Evolutionary conservation across 257 asterid genomes (phyloP), one percentile per base, ranked within the genome.

Genomic region (Lycium barbarum): DNA sequence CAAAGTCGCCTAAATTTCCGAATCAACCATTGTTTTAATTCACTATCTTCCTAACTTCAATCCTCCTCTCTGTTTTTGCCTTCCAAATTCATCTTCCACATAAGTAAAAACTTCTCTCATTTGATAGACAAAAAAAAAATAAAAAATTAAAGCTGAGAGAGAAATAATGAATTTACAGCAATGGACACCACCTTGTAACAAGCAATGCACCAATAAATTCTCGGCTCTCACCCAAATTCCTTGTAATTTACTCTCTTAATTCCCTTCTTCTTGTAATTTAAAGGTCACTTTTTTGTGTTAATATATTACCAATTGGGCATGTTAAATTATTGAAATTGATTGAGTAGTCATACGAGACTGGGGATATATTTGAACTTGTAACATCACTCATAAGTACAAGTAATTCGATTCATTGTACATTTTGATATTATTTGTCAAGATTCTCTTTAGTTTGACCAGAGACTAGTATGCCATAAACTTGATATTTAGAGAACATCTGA

Each of bases 111-210:
- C 68, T 59, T 67, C 53, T 54, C 13, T 17, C 12, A 68, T 53
- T 83, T 15, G 81, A 47, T 20, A 53, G 18, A 45, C 33, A 26
- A 26, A 26, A 26, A 26, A 26, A 22, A 59, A 62, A 81, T 11
- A 66, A 65, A 82, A 73, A 66, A 22, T 68, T 54, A 61, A 53
- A 83, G 17, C 20, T 51, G 11, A 83, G 53, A 81, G 74, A 70
- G 62, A 7, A 49, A 83, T 35, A 83, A 91, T 94, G 94, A 89
- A 88, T 79, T 93, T 97, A 9, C 92, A 88, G 86, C 88, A 92
- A 57, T 95, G 97, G 97, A 84, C 95, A 55, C 97, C 95, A 82
- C 99, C 97, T 49, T 94, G 98, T 86, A 94, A 94, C 91, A 87
- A 85, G 74, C 91, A 92, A 87, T 95, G 98, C 94, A 95, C 97